phyloP scores from a whole-genome alignment of 2,329 filamentous ascomycete species.

The Aphanoascus verrucosus region DNA sequence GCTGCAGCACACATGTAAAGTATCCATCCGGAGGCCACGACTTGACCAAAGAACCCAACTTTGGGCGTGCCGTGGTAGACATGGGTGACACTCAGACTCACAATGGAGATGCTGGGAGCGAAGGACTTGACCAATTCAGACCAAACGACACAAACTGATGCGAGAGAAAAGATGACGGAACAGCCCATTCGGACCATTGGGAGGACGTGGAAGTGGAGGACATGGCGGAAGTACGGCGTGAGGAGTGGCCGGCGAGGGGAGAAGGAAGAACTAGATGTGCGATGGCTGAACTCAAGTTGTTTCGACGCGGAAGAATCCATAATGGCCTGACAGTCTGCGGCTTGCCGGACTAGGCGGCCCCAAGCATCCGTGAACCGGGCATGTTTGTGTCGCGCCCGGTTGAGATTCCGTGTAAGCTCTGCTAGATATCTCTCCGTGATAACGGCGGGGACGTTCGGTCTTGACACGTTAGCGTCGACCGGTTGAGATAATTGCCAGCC shows the following conservation, averaged over 20 bases:
- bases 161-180: conserved; percentile 58
- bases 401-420: conserved; percentile 71
- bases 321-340: conserved; percentile 65
- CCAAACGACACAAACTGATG: conserved; percentile 79
- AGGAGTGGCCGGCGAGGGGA: conserved; percentile 41
- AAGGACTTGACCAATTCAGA: conserved; percentile 84
- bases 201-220: conserved; percentile 62
- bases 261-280: conserved; percentile 45
- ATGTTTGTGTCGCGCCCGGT: conserved; percentile 71
- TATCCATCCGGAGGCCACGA: conserved; percentile 78
- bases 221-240: conserved; percentile 70
- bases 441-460: conserved; percentile 57
- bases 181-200: conserved; percentile 56
- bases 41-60: conserved; percentile 76
- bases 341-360: conserved; percentile 65
- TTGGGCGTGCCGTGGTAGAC: conserved; percentile 59
- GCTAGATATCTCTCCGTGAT: conserved; percentile 91
- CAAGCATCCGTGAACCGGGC: conserved; percentile 77
- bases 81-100: conserved; percentile 53
- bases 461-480: conserved; percentile 28
- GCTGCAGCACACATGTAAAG: conserved; percentile 92
- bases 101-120: conserved; percentile 62
- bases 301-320: conserved; percentile 74
- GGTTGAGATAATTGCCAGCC: conserved; percentile 43
- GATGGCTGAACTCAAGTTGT: conserved; percentile 61